Evolutionary conservation across 176 grass and related monocot genomes (phyloP), one percentile per base, ranked within the genome.

Genomic region (Zoysia pacifica): DNA sequence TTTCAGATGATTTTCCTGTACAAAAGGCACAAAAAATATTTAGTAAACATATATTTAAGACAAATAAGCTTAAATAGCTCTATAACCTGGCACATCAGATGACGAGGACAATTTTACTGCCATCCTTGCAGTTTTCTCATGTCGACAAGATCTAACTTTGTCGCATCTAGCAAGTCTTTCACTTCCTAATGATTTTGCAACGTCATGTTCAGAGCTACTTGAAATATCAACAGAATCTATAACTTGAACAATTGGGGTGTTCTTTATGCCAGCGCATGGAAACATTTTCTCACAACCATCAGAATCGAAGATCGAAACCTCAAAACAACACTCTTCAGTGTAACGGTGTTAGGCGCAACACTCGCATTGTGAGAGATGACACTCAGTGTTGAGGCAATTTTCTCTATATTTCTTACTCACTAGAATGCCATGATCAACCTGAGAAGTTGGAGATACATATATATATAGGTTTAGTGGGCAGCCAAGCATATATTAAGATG

Each of bases 301-400:
- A 5, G 56, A 7, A 73, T 90, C 79, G 4, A 91, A 62, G 18
- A 91, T 87, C 58, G 62, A 11, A 49, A 83, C 84, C 65, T 86
- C 40, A 51, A 87, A 95, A 48, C 7, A n/a, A 11, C 70, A 83
- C 2, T 67, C 9, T 11, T 64, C 79, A 13, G 73, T 37, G 7
- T 82, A 72, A 6, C 59, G 70, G n/a, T n/a, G n/a, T n/a, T n/a
- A n/a, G n/a, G n/a, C n/a, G n/a, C n/a, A n/a, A n/a, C n/a, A n/a
- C n/a, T n/a, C n/a, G n/a, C n/a, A n/a, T n/a, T n/a, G n/a, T n/a
- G n/a, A n/a, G n/a, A n/a, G n/a, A n/a, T n/a, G n/a, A n/a, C n/a
- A n/a, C n/a, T n/a, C n/a, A n/a, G n/a, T n/a, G n/a, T n/a, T n/a
- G n/a, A n/a, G n/a, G n/a, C n/a, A n/a, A n/a, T n/a, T n/a, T n/a